Evolutionary conservation across 257 asterid genomes (phyloP).

Genomic region (Gardenia jasminoides): DNA sequence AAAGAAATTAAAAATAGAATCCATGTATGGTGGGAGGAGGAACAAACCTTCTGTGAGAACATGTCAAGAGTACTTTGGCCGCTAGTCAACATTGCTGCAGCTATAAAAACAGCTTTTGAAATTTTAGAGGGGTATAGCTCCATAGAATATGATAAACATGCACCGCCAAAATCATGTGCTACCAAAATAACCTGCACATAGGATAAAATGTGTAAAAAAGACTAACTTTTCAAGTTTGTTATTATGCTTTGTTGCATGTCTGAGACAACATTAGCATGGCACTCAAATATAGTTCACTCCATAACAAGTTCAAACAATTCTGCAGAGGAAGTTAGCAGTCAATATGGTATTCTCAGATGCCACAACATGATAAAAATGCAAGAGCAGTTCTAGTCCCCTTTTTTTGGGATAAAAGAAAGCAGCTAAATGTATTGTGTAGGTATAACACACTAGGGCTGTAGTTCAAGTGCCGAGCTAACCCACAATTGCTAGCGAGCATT

Average conservation of each 20-base stretch:
- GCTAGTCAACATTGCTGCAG: conserved; percentile 86
- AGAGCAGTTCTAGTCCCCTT: not conserved
- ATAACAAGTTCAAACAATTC: not conserved
- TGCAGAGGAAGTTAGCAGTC: not conserved
- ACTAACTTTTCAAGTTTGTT: not conserved
- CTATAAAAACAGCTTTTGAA: conserved; percentile 80
- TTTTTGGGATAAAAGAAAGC: too few relatives aligned
- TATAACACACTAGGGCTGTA: not conserved
- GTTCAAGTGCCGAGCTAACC: not conserved
- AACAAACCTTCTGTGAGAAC: conserved; percentile 73
- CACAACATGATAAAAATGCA: not conserved
- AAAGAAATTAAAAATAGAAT: too few relatives aligned
- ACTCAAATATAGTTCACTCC: not conserved
- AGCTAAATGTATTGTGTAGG: not conserved
- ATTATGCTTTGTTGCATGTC: not conserved
- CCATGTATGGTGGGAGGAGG: not conserved
- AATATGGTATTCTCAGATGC: not conserved
- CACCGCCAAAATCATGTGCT: conserved; percentile 99
- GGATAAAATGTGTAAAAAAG: conserved; percentile 21
- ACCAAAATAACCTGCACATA: conserved; percentile 81
- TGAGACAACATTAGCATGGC: not conserved
- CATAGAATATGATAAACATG: conserved; percentile 88
- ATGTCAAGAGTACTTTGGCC: conserved; percentile 92
- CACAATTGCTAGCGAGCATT: not conserved
- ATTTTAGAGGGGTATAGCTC: conserved; percentile 70